Evolutionary conservation across 202 grass and related monocot species (phyloP).

Genomic region (Hordeum pubiflorum): DNA sequence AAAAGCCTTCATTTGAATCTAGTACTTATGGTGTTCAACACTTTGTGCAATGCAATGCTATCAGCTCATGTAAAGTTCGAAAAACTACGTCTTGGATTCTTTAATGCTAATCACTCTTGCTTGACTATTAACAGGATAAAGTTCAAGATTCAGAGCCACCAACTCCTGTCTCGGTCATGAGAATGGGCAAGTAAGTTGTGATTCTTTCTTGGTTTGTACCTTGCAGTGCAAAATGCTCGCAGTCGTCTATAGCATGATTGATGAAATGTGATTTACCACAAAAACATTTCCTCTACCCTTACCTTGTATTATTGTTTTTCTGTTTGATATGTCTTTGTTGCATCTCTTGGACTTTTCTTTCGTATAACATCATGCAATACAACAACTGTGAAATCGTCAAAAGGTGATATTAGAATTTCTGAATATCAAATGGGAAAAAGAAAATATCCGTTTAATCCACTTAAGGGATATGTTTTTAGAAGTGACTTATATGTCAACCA

Average conservation of each 20-base stretch:
- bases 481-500: neutral
- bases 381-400: neutral
- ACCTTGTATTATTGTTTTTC: neutral
- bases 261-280: slow-evolving; percentile 7
- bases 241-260: neutral
- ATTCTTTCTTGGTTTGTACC: neutral
- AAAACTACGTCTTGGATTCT: neutral
- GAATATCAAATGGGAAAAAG: neutral
- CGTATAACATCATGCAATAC: neutral
- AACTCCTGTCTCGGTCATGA: slow-evolving; percentile 72
- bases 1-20: slow-evolving; percentile 1
- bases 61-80: slow-evolving; percentile 4
- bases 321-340: neutral
- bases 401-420: neutral
- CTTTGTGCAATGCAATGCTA: neutral
- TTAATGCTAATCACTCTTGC: neutral
- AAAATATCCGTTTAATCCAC: neutral
- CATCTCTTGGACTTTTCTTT: neutral
- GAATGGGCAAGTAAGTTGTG: slow-evolving; percentile 64
- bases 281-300: neutral
- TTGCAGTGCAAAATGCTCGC: neutral
- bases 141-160: slow-evolving; percentile 83
- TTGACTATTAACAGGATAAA: slow-evolving; percentile 58
- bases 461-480: neutral
- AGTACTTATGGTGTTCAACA: neutral